Conservation (phyloP, 306 rosid species). For the Cucurbita ficifolia region DNA sequence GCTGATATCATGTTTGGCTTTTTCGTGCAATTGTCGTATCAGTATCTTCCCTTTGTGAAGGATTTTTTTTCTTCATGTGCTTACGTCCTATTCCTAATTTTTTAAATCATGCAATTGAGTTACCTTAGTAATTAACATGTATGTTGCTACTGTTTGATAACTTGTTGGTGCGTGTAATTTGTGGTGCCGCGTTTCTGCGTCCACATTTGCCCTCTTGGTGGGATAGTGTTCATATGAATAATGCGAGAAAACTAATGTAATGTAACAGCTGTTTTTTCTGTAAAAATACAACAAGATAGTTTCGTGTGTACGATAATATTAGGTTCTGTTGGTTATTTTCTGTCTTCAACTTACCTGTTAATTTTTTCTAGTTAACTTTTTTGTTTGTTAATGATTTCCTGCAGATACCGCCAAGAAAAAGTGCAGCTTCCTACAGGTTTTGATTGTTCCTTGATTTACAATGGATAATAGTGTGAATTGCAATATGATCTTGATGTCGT, state of each 20-base stretch:
- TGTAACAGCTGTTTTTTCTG: not conserved
- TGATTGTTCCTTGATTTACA: not conserved
- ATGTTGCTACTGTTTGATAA: not conserved
- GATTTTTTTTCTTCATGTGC: not conserved
- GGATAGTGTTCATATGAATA: not conserved
- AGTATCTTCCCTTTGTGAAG: not conserved
- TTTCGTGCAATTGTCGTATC: not conserved
- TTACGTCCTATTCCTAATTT: not conserved
- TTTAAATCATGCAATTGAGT: not conserved
- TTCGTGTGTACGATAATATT: not conserved
- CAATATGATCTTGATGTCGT: not conserved
- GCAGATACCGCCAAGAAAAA: constrained; percentile 97
- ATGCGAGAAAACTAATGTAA: not conserved
- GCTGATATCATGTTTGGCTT: not conserved
- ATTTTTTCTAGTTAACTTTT: not conserved
- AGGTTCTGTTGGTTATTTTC: not conserved
- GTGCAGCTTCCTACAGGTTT: constrained; percentile 96
- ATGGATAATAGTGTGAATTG: not conserved
- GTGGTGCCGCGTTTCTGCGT: not conserved
- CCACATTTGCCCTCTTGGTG: not conserved
- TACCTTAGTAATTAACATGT: not conserved
- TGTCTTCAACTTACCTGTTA: not conserved
- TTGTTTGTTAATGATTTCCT: constrained; percentile 17
- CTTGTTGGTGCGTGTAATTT: not conserved
- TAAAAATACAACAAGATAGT: not conserved